phyloP scores from a whole-genome alignment of 495 filamentous ascomycete genomes.

The Penicillium manginii region DNA sequence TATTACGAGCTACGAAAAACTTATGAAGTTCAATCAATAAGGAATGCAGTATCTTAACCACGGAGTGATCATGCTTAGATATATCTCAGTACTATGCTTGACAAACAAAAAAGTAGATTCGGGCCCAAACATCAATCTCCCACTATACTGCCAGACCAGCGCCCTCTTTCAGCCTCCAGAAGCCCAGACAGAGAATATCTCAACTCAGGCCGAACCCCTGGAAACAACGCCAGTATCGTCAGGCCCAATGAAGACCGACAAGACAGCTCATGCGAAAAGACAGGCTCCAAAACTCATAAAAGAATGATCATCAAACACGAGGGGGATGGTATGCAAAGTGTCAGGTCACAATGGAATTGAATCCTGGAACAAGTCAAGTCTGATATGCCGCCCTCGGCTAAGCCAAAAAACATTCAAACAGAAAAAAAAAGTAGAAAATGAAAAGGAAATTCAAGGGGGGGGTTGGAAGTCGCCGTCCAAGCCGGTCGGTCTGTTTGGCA shows the following conservation, averaged over 20 bases:
- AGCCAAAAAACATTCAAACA: constrained; percentile 30
- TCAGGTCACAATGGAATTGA: too few species aligned
- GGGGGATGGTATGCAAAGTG: constrained; percentile 18
- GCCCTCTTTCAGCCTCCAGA: constrained; percentile 5
- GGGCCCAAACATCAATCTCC: constrained; percentile 24
- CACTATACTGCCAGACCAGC: constrained; percentile 21
- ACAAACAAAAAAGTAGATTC: constrained; percentile 30
- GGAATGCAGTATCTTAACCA: neutral
- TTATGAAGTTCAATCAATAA: neutral
- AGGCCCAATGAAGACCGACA: constrained; percentile 22
- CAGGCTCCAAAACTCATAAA: constrained; percentile 20
- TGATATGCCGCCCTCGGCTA: constrained; percentile 15
- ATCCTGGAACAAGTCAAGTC: neutral
- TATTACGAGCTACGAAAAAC: neutral
- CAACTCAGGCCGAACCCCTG: constrained; percentile 21
- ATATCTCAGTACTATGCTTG: neutral
- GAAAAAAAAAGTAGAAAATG: constrained; percentile 23
- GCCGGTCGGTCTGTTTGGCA: constrained; percentile 45
- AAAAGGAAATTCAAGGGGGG: constrained; percentile 23
- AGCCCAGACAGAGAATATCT: constrained; percentile 26
- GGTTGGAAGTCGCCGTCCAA: constrained; percentile 36
- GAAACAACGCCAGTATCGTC: constrained; percentile 15
- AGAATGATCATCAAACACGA: constrained; percentile 28
- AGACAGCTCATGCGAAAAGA: constrained; percentile 19
- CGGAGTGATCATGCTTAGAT: constrained; percentile 1